Percentiles rank a stretch among this genome's conserved stretches.
These are phyloP conservation scores for Erodium texanum DNA, from an alignment of 441 rosid species.

Conservation along the genomic window DNA sequence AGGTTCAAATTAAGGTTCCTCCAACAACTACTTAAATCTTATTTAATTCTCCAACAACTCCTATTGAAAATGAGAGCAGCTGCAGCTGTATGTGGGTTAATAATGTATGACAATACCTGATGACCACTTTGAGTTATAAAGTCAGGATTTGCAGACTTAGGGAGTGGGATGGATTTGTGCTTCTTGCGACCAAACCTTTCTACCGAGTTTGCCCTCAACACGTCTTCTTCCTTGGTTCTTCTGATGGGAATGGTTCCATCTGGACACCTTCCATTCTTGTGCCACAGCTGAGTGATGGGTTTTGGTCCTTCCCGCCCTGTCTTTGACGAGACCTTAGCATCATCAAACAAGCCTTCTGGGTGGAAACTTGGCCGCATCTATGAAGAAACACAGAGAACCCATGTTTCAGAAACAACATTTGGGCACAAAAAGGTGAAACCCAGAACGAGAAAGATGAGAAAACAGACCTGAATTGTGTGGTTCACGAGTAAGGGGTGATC, in stretches of 20 bases:
- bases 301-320: constrained; percentile 29
- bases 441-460: no score
- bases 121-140: constrained; percentile 78
- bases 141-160: constrained; percentile 77
- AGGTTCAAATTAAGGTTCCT: neutral
- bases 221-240: constrained; percentile 78
- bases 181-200: constrained; percentile 82
- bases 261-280: constrained; percentile 59
- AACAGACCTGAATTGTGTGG: constrained; percentile 82
- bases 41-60: neutral
- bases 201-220: constrained; percentile 75
- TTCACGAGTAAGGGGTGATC: constrained; percentile 94
- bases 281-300: constrained; percentile 78
- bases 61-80: neutral
- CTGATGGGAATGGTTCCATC: constrained; percentile 77
- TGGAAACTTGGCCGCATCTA: constrained; percentile 79
- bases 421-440: neutral
- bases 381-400: constrained; percentile 12
- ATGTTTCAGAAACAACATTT: neutral
- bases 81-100: neutral
- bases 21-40: neutral
- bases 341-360: constrained; percentile 77
- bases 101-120: constrained; percentile 38
- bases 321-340: constrained; percentile 38
- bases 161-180: constrained; percentile 59